Percentiles rank a stretch among this genome's conserved stretches.
These are phyloP conservation scores for Tolypocladium tundrense DNA, from an alignment of 2,329 filamentous ascomycete species.

Conservation along the genomic window DNA sequence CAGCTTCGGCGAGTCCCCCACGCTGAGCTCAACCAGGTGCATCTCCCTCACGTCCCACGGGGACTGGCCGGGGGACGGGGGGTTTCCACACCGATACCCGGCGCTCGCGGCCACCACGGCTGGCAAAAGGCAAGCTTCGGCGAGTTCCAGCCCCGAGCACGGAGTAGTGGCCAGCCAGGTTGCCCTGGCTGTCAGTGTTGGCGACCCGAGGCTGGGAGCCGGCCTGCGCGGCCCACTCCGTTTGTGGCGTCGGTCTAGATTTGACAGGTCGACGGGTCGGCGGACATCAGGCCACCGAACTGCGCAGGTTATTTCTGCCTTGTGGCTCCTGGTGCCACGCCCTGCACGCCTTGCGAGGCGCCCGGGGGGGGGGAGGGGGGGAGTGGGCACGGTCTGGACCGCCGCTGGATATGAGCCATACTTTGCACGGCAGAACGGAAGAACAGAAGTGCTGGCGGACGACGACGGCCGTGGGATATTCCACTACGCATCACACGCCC, in stretches of 20 bases:
- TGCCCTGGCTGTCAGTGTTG: not conserved
- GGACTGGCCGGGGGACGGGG: not conserved
- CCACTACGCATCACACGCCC: not conserved
- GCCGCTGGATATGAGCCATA: too few relatives aligned
- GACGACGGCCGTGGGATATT: not conserved
- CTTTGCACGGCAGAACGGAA: too few relatives aligned
- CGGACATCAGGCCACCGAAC: not conserved
- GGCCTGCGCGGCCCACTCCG: not conserved
- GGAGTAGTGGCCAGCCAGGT: not conserved
- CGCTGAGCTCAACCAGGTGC: not conserved
- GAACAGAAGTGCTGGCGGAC: too few relatives aligned
- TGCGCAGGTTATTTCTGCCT: not conserved
- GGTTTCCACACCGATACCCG: not conserved
- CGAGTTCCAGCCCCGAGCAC: not conserved
- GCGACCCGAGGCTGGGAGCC: not conserved
- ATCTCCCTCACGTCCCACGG: not conserved
- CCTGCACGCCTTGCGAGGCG: not conserved
- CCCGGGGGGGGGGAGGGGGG: too few relatives aligned
- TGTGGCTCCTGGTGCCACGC: not conserved
- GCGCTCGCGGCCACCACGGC: not conserved
- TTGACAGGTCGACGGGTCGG: not conserved
- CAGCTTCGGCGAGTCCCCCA: not conserved
- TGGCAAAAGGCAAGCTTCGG: not conserved
- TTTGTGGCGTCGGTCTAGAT: not conserved
- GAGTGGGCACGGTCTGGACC: too few relatives aligned